A percentile compares a stretch with the other conserved stretches of the same genome.
These are phyloP conservation scores for Yarrowia osloensis DNA, from an alignment of 805 yeast genomes.

Conservation along the genomic window DNA sequence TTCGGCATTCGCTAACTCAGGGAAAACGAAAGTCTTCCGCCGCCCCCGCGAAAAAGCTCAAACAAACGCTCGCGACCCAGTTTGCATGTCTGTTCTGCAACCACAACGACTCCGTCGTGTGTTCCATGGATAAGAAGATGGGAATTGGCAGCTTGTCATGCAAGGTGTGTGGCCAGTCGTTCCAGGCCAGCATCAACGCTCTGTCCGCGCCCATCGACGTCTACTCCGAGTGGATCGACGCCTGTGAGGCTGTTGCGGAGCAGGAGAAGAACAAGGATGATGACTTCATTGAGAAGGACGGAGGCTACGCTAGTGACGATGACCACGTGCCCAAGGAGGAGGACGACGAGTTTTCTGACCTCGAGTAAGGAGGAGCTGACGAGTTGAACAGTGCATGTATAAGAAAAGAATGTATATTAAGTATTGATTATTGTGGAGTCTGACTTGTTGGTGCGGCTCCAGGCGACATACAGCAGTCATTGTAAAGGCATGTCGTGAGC, in stretches of 20 bases:
- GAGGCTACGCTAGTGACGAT: constrained; percentile 4
- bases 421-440: too few relatives aligned
- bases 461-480: too few relatives aligned
- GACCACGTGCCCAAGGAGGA: constrained; percentile 25
- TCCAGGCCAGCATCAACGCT: constrained; percentile 84
- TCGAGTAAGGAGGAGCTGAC: constrained; percentile 40
- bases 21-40: constrained; percentile 84
- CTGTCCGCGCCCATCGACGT: constrained; percentile 87
- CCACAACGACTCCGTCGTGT: constrained; percentile 88
- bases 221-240: constrained; percentile 97
- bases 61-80: constrained; percentile 75
- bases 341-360: constrained; percentile 28
- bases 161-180: constrained; percentile 90
- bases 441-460: too few relatives aligned
- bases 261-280: constrained; percentile 44
- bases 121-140: constrained; percentile 82
- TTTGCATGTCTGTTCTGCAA: constrained; percentile 94
- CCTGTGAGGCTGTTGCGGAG: constrained; percentile 85
- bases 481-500: too few relatives aligned
- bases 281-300: constrained; percentile 29
- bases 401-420: constrained; percentile 33
- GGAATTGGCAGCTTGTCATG: constrained; percentile 83
- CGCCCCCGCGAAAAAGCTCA: constrained; percentile 76
- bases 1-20: constrained; percentile 46
- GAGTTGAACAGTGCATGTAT: constrained; percentile 41